A percentile compares a stretch with the other conserved stretches of the same genome.
Conservation (phyloP, 352 stramenopile species). For the Phytopythium mirpurense region DNA sequence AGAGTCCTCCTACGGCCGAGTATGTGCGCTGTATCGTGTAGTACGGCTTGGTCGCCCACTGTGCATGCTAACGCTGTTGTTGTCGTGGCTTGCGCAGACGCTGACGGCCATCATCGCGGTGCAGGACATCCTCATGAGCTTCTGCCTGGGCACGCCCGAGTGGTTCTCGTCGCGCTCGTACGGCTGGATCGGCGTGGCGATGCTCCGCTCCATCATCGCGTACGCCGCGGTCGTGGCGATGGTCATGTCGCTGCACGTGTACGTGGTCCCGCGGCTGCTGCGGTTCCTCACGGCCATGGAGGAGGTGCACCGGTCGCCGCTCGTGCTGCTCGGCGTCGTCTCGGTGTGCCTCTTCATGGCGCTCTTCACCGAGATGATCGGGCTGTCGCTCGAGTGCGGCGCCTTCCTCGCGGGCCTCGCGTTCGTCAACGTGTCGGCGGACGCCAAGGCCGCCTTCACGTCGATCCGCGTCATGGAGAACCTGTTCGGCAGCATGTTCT, state of each 20-base stretch:
- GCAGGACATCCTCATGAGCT: slow-evolving; percentile 85
- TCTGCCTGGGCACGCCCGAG: slow-evolving; percentile 75
- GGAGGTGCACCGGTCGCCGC: slow-evolving; percentile 69
- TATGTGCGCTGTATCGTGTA: too few relatives aligned
- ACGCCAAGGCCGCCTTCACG: slow-evolving; percentile 67
- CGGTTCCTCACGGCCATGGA: slow-evolving; percentile 76
- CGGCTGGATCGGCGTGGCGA: slow-evolving; percentile 65
- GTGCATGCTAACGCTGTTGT: not conserved
- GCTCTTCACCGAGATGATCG: slow-evolving; percentile 78
- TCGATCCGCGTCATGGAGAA: slow-evolving; percentile 88
- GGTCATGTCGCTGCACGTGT: slow-evolving; percentile 59
- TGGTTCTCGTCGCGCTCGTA: slow-evolving; percentile 78
- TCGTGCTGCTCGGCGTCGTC: slow-evolving; percentile 79
- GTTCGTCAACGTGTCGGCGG: slow-evolving; percentile 65
- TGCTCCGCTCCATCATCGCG: slow-evolving; percentile 60
- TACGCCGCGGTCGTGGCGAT: slow-evolving; percentile 69
- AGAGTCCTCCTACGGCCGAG: slow-evolving; percentile 70
- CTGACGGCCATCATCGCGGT: slow-evolving; percentile 83
- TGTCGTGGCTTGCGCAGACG: slow-evolving; percentile 28
- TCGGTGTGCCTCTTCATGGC: slow-evolving; percentile 84
- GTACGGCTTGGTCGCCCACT: too few relatives aligned
- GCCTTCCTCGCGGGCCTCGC: slow-evolving; percentile 78
- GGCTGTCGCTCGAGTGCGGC: slow-evolving; percentile 77
- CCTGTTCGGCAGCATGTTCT: slow-evolving; percentile 87
- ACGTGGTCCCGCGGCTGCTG: slow-evolving; percentile 65